These are phyloP conservation scores for Alternaria ventricosa DNA, from an alignment of 2,329 filamentous ascomycete species.

Conservation along the genomic window DNA sequence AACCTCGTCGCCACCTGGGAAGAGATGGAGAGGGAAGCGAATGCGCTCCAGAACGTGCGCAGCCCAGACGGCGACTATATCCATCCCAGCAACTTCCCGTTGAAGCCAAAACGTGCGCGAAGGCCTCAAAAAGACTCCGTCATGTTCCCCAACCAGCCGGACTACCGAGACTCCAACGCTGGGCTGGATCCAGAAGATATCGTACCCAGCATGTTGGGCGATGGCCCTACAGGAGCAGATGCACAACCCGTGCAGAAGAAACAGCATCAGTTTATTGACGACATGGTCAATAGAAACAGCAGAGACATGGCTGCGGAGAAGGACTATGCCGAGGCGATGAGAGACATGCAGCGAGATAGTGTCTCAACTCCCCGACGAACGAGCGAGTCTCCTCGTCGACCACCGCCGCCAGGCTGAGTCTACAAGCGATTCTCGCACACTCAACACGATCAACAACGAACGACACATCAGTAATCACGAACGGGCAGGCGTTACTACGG, in stretches of 20 bases:
- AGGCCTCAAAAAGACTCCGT: slow-evolving; percentile 36
- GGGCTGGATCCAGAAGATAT: slow-evolving; percentile 38
- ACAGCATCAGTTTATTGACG: slow-evolving; percentile 27
- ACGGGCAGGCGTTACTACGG: background rate
- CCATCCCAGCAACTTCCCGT: slow-evolving; percentile 37
- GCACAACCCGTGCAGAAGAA: slow-evolving; percentile 23
- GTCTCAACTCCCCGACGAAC: slow-evolving; percentile 5
- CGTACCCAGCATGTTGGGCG: slow-evolving; percentile 36
- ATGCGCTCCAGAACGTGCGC: slow-evolving; percentile 27
- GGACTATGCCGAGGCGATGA: slow-evolving; percentile 39
- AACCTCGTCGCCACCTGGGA: slow-evolving; percentile 44
- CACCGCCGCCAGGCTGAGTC: slow-evolving; percentile 3
- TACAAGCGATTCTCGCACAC: background rate
- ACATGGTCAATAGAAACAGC: slow-evolving; percentile 19
- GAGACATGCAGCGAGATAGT: slow-evolving; percentile 33
- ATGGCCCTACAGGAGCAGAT: slow-evolving; percentile 20
- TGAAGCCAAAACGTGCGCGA: slow-evolving; percentile 27
- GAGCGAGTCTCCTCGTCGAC: slow-evolving; percentile 5
- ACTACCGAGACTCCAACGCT: slow-evolving; percentile 15
- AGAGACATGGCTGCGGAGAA: slow-evolving; percentile 30
- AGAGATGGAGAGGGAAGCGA: slow-evolving; percentile 40
- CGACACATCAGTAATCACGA: background rate
- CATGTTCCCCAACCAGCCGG: slow-evolving; percentile 25
- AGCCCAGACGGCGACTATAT: slow-evolving; percentile 44
- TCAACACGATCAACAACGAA: background rate